Conservation (phyloP, 352 stramenopile genomes). For the Pelagophyceae sp. region DNA sequence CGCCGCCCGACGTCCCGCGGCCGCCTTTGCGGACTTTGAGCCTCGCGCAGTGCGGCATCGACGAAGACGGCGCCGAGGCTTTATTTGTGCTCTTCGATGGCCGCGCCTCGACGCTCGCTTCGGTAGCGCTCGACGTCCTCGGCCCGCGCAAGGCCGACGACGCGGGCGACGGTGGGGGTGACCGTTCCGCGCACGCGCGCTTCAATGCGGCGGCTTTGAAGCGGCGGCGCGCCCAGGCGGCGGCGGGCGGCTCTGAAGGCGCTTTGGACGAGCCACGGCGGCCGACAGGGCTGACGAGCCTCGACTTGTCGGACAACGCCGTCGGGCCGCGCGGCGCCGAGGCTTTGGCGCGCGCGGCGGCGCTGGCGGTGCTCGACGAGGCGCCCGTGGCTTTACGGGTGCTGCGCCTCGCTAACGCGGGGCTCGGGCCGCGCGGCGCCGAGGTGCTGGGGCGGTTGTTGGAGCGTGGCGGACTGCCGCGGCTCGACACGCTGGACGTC, state of each 20-base stretch:
- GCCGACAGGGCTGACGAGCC: not conserved
- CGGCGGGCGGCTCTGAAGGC: too few species aligned
- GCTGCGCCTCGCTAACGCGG: not conserved
- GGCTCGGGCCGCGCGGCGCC: not conserved
- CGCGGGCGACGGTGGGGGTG: not conserved
- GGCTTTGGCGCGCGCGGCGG: not conserved
- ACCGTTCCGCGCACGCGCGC: too few species aligned
- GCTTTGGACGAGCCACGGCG: not conserved
- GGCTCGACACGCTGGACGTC: not conserved
- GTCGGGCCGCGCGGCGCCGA: not conserved
- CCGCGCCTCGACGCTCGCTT: not conserved
- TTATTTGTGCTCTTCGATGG: not conserved
- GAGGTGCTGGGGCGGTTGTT: not conserved
- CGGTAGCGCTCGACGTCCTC: not conserved
- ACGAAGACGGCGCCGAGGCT: not conserved
- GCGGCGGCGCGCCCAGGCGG: not conserved
- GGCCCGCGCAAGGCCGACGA: too few species aligned
- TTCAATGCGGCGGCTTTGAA: not conserved
- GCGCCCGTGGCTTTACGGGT: not conserved
- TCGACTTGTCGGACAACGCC: not conserved
- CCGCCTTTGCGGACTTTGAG: not conserved
- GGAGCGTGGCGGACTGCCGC: not conserved
- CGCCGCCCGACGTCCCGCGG: not conserved
- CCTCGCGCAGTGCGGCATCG: not conserved
- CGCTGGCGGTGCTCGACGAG: not conserved